These are phyloP conservation scores for Pogostemon cablin DNA, from an alignment of 257 asterid genomes.

Conservation along the genomic window DNA sequence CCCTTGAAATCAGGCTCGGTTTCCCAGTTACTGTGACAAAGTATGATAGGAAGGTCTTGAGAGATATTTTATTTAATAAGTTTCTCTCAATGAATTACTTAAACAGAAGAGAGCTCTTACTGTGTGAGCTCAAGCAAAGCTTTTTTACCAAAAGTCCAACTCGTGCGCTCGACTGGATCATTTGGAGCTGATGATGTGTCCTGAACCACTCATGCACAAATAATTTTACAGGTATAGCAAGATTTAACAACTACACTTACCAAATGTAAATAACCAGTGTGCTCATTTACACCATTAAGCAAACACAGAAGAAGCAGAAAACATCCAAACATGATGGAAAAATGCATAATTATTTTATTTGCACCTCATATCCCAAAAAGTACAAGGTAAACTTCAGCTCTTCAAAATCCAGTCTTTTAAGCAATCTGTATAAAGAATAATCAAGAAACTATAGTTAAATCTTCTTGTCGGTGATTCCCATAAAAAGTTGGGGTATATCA, in stretches of 20 bases:
- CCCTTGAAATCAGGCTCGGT: conserved; percentile 83
- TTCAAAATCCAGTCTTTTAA: conserved; percentile 84
- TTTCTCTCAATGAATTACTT: neutral
- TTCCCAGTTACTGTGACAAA: conserved; percentile 83
- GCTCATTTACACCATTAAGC: neutral
- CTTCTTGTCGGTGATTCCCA: conserved; percentile 3
- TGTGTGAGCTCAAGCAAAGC: conserved; percentile 87
- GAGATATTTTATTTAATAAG: neutral
- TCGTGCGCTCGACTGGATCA: conserved; percentile 67
- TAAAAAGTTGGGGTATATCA: neutral
- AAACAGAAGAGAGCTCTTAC: conserved; percentile 46
- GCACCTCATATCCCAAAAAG: conserved; percentile 89
- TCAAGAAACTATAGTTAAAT: neutral
- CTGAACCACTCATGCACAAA: conserved; percentile 40
- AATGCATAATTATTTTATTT: conserved; percentile 2
- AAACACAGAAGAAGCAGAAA: conserved; percentile 11
- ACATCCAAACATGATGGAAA: conserved; percentile 1
- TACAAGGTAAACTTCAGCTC: conserved; percentile 80
- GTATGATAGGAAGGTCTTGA: conserved; percentile 20
- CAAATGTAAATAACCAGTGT: neutral
- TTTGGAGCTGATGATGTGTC: conserved; percentile 77
- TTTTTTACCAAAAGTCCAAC: conserved; percentile 83
- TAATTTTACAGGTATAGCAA: conserved; percentile 14
- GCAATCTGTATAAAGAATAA: conserved; percentile 56
- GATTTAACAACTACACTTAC: conserved; percentile 12